Percentiles rank a stretch among this genome's conserved stretches.
These are phyloP conservation scores for Schoenoplectus tabernaemontani DNA, from an alignment of 202 grass and related monocot genomes.

Conservation along the genomic window DNA sequence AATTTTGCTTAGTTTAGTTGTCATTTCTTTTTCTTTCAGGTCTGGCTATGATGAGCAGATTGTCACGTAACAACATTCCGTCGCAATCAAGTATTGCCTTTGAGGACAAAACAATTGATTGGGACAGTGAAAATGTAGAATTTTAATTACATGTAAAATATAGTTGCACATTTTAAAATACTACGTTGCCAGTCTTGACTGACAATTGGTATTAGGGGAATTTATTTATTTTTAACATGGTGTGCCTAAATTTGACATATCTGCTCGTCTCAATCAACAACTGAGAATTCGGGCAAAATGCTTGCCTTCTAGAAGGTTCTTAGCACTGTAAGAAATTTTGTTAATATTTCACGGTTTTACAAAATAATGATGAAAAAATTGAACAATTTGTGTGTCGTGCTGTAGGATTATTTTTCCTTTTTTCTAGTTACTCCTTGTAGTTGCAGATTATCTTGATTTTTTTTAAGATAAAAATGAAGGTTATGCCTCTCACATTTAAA, in stretches of 20 bases:
- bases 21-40: constrained; percentile 47
- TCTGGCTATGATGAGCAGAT: constrained; percentile 69
- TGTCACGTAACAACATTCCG: constrained; percentile 59
- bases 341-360: not conserved
- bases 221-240: not conserved
- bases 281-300: not conserved
- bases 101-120: constrained; percentile 62
- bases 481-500: no score
- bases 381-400: not conserved
- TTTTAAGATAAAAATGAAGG: no score
- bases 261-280: not conserved
- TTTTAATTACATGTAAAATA: not conserved
- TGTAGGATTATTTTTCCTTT: not conserved
- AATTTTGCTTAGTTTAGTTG: not conserved
- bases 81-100: constrained; percentile 49
- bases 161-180: not conserved
- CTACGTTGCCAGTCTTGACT: not conserved
- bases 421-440: no score
- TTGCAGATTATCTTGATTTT: not conserved
- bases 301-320: not conserved
- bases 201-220: not conserved
- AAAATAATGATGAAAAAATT: not conserved
- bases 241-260: not conserved
- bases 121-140: constrained; percentile 66
- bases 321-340: not conserved